Evolutionary conservation across 192 early-diverging fungal genomes (phyloP).

Genomic region (Umbelopsis sp.): DNA sequence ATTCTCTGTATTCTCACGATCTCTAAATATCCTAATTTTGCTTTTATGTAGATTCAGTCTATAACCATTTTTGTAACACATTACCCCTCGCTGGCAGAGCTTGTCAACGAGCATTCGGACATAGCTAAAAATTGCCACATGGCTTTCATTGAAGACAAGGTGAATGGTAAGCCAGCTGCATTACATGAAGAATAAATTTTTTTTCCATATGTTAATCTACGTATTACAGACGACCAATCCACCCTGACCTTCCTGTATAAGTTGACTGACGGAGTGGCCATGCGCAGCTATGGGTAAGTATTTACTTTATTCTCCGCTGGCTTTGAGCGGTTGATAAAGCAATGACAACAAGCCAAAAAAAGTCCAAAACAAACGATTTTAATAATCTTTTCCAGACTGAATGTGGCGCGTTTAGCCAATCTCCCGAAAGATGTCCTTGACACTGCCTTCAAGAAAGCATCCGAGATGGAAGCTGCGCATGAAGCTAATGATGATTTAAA

Average conservation of each 20-base stretch:
- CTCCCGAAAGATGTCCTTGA: slow-evolving; percentile 54
- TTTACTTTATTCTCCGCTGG: neutral
- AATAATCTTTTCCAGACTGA: slow-evolving; percentile 49
- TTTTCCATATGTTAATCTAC: too few relatives aligned
- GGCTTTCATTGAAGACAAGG: slow-evolving; percentile 51
- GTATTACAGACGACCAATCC: slow-evolving; percentile 35
- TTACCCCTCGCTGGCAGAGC: slow-evolving; percentile 67
- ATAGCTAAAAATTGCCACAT: slow-evolving; percentile 49
- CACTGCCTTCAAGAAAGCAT: slow-evolving; percentile 57
- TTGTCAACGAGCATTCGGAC: slow-evolving; percentile 39
- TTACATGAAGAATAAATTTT: neutral
- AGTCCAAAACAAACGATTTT: slow-evolving; percentile 8
- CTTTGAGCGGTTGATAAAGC: neutral
- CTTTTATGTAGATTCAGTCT: slow-evolving; percentile 36
- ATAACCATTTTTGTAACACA: slow-evolving; percentile 82
- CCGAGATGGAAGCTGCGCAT: slow-evolving; percentile 42
- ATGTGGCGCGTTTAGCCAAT: slow-evolving; percentile 72
- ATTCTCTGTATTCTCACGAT: too few relatives aligned
- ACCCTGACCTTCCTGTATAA: slow-evolving; percentile 73
- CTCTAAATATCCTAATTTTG: neutral
- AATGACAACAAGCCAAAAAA: neutral
- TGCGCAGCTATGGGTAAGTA: slow-evolving; percentile 67
- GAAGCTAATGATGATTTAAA: neutral
- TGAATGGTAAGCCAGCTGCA: slow-evolving; percentile 27
- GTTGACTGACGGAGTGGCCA: slow-evolving; percentile 60